Percentiles rank a stretch among this genome's conserved stretches.
Evolutionary conservation across 805 yeast genomes (phyloP).

Genomic region (Candida odintsovae): DNA sequence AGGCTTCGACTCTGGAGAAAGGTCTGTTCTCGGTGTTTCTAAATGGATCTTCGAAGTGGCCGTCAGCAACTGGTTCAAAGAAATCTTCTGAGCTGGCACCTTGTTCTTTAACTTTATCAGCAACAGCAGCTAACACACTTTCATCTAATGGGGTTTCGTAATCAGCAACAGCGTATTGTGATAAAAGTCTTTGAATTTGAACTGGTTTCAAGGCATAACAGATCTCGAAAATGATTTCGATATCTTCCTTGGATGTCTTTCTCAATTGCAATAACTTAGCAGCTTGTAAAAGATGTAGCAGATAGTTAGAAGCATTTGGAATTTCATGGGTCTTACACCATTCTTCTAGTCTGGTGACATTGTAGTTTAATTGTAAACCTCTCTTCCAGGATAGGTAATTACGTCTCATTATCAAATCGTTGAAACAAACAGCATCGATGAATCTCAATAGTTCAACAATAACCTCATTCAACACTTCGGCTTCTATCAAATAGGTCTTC

Average conservation of each 20-base stretch:
- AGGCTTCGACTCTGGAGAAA: constrained; percentile 77
- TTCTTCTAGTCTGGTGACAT: constrained; percentile 93
- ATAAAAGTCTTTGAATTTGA: constrained; percentile 89
- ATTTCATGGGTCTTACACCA: constrained; percentile 96
- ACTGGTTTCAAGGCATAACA: constrained; percentile 91
- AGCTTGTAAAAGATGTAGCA: constrained; percentile 86
- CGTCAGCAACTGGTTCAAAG: constrained; percentile 64
- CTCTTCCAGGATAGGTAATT: constrained; percentile 96
- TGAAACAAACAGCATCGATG: constrained; percentile 91
- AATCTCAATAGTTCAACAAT: constrained; percentile 76
- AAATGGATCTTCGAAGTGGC: constrained; percentile 80
- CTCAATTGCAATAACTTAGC: constrained; percentile 89
- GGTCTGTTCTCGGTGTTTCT: constrained; percentile 69
- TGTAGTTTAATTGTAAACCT: constrained; percentile 93
- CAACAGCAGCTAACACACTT: constrained; percentile 72
- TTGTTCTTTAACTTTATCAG: constrained; percentile 67
- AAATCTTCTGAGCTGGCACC: constrained; percentile 53
- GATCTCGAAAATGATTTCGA: constrained; percentile 87
- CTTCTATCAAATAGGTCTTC: constrained; percentile 85
- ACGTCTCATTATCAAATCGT: constrained; percentile 91
- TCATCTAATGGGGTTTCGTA: constrained; percentile 90
- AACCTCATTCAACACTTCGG: constrained; percentile 77
- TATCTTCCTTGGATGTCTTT: constrained; percentile 84
- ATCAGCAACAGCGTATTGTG: constrained; percentile 87
- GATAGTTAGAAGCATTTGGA: constrained; percentile 77